Conservation (phyloP, 179 eudicot genomes). For the Spergularia azorica region DNA sequence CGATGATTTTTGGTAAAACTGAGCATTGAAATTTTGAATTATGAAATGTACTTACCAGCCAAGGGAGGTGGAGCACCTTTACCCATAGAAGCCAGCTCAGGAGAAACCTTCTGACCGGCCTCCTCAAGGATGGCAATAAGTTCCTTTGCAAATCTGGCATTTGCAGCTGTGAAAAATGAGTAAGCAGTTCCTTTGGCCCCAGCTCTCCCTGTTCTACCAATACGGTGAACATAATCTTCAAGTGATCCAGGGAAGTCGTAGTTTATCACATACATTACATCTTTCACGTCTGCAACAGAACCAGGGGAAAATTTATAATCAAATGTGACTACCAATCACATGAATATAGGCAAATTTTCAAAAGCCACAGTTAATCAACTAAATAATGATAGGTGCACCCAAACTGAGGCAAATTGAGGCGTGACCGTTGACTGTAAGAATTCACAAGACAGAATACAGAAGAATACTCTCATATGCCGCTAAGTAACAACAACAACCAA, state of each 20-base stretch:
- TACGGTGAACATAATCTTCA: slow-evolving; percentile 98
- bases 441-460: too few relatives aligned
- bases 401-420: too few relatives aligned
- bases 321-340: neutral
- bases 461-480: too few relatives aligned
- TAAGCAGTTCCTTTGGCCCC: slow-evolving; percentile 94
- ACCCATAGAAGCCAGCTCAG: slow-evolving; percentile 73
- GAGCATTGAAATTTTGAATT: neutral
- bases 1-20: slow-evolving; percentile 1
- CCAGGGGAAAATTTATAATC: neutral
- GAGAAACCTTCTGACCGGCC: slow-evolving; percentile 89
- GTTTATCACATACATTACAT: slow-evolving; percentile 89
- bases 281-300: slow-evolving; percentile 80
- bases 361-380: neutral
- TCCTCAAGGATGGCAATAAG: slow-evolving; percentile 86
- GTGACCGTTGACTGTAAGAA: too few relatives aligned
- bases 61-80: slow-evolving; percentile 59
- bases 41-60: slow-evolving; percentile 38
- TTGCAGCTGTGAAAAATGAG: slow-evolving; percentile 90
- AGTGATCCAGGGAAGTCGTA: slow-evolving; percentile 93
- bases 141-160: slow-evolving; percentile 80
- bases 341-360: neutral
- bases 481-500: too few relatives aligned
- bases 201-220: slow-evolving; percentile 97
- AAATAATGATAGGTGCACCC: too few relatives aligned